A percentile compares a stretch with the other conserved stretches of the same genome.
Conservation (phyloP, 306 rosid genomes). For the Benincasa hispida region DNA sequence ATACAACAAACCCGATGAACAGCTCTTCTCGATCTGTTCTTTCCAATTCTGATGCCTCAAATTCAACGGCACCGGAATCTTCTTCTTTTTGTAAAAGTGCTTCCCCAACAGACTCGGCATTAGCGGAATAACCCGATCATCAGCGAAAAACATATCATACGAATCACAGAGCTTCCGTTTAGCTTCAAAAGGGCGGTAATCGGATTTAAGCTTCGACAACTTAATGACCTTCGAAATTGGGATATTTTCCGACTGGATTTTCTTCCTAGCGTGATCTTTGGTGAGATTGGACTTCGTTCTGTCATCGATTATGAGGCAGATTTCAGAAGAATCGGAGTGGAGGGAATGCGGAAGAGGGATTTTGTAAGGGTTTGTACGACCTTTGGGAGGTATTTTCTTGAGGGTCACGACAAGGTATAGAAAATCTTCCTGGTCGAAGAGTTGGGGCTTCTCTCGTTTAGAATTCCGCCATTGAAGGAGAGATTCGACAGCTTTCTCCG, state of each 20-base stretch:
- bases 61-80: slow-evolving; percentile 66
- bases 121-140: slow-evolving; percentile 36
- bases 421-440: slow-evolving; percentile 18
- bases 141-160: slow-evolving; percentile 53
- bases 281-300: slow-evolving; percentile 17
- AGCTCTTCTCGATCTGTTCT: slow-evolving; percentile 12
- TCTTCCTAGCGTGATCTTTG: slow-evolving; percentile 17
- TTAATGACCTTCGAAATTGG: slow-evolving; percentile 45
- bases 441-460: slow-evolving; percentile 40
- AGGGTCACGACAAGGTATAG: not conserved
- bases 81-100: slow-evolving; percentile 62
- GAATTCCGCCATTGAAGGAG: slow-evolving; percentile 59
- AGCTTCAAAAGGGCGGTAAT: slow-evolving; percentile 58
- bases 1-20: slow-evolving; percentile 36
- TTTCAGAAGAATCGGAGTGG: slow-evolving; percentile 27
- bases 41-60: slow-evolving; percentile 48
- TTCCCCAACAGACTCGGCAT: slow-evolving; percentile 55
- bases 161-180: slow-evolving; percentile 60
- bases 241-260: slow-evolving; percentile 39
- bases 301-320: slow-evolving; percentile 70
- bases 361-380: slow-evolving; percentile 54
- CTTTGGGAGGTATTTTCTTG: slow-evolving; percentile 9
- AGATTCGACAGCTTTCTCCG: slow-evolving; percentile 34
- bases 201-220: slow-evolving; percentile 54
- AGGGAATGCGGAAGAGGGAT: slow-evolving; percentile 50